Base-by-base conservation (phyloP, 371 early-diverging fungal genomes). In the Mucor lusitanicus region DNA sequence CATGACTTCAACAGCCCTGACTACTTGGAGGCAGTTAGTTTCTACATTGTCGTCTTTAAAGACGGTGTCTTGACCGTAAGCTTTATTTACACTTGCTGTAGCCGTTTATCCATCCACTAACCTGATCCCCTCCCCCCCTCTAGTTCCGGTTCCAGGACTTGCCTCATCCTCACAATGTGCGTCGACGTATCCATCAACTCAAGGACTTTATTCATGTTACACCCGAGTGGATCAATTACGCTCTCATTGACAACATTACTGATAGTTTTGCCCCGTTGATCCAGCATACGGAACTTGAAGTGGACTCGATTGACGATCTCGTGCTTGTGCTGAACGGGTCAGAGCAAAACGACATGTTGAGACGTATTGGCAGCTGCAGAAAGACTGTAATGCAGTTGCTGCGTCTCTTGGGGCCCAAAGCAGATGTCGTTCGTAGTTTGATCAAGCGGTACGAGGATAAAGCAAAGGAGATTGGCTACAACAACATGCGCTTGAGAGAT, bases 191-290 rank as follows among this genome's bases (percentile, higher is more conserved):
- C 50, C 79, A 83, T 61, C 89, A 88, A 63, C 68, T 90, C 19
- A 87, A 87, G 55, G 88, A 88, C 23, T 81, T 83, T 23, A 87
- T 90, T 30, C 78, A 75, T 48, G 86, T 90, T 8, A 88, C 87
- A 0, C 86, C 90, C 3, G 94, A 95, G 73, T 96, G 96, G 96
- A 90, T 96, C 70, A 92, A 90, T 65, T 96, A 96, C 71, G 95
- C 95, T 0, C 70, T 95, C 17, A 91, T 95, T 67, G 95, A 94
- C 74, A 91, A 94, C 70, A 87, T 96, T 33, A 91, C 92, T 0
- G 95, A 96, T 72, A 83, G 87, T 1, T 94, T 94, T 76, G 91
- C 92, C 32, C 96, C 96, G 0, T 56, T 92, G 13, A 86, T 95
- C 58, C 84, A 87, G 28, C 84, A 89, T 37, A 88, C 92, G 17